Base-by-base conservation (phyloP, 129 eudicot genomes). In the Tagetes patula region DNA sequence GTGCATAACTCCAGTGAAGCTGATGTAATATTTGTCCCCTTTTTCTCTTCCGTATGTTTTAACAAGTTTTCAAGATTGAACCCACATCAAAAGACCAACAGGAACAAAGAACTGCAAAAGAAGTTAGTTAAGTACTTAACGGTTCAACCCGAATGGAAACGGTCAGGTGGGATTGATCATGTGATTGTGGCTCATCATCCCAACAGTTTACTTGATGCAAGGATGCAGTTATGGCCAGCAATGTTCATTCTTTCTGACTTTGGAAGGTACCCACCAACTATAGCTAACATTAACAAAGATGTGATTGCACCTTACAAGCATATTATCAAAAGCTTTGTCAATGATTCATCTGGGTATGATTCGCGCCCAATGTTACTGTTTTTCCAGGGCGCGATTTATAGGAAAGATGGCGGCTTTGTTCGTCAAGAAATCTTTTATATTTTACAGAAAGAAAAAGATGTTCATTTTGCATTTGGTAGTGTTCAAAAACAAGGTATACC, bases 291-390 rank as follows among this genome's bases (percentile, higher is more conserved):
- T 45, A 81, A 87, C 72, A 94, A 94, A 83, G 96, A 94, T 70
- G 87, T 94, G 50, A 94, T 94, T 80, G 98, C 96, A 8, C 98
- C 98, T 67, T 94, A 94, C 78, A 84, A 79, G 70, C 98, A 94
- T 75, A 86, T 94, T 8, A 77, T 90, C 71, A 58, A 58, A 72
- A 86, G 72, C 59, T 86, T 67, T 43, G 81, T 59, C 32, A 78
- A 90, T 13, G 96, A 90, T 38, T 74, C 87, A 6, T 84, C 96
- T 1, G 65, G 66, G 37, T 94, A 80, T 73, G 96, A 94, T 76
- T 79, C 91, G 68, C 96, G 98, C 8, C 85, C 89, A 8, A 94
- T 81, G 38, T 78, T 90, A 72, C 89, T 94, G 71, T 90, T 84
- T 80, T 94, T 93, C 75, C 98, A 89, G 70, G 98, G 98, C 14